Percentiles rank a stretch among this genome's conserved stretches.
phyloP scores from a whole-genome alignment of 1,284 basidiomycete genomes.

The Bjerkandera adusta region DNA sequence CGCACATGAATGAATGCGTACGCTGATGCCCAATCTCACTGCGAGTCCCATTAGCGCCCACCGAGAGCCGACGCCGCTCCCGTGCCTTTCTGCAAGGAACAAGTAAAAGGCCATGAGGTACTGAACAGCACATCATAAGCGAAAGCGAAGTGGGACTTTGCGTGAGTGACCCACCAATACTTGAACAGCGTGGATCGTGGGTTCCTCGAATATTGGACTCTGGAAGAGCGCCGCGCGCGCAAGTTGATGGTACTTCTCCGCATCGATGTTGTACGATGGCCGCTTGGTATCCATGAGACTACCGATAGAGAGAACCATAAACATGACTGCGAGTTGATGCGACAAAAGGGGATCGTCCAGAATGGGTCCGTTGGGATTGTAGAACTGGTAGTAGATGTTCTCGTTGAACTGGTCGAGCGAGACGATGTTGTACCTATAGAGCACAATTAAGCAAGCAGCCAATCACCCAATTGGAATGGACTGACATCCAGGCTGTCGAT shows the following conservation, averaged over 20 bases:
- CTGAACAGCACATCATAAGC: slow-evolving; percentile 33
- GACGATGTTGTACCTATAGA: slow-evolving; percentile 69
- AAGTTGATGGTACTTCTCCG: slow-evolving; percentile 76
- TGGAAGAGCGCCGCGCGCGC: slow-evolving; percentile 72
- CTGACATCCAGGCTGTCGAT: slow-evolving; percentile 76
- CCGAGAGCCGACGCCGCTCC: slow-evolving; percentile 65
- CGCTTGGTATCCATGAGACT: slow-evolving; percentile 65
- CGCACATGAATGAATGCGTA: slow-evolving; percentile 39
- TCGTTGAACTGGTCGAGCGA: slow-evolving; percentile 62
- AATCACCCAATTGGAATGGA: too few relatives aligned
- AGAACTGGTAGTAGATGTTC: slow-evolving; percentile 63
- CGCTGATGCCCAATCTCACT: slow-evolving; percentile 75
- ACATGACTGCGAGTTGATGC: slow-evolving; percentile 69
- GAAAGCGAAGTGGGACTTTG: background rate
- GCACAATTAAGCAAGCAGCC: too few relatives aligned
- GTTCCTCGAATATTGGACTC: slow-evolving; percentile 69
- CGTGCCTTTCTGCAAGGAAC: slow-evolving; percentile 72
- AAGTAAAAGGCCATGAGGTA: slow-evolving; percentile 78
- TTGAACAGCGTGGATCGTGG: slow-evolving; percentile 70
- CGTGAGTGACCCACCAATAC: slow-evolving; percentile 48
- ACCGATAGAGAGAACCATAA: slow-evolving; percentile 75
- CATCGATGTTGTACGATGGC: slow-evolving; percentile 68
- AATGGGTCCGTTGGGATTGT: slow-evolving; percentile 46
- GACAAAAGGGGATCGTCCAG: slow-evolving; percentile 57
- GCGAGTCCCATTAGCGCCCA: slow-evolving; percentile 80